These are phyloP conservation scores for Colletotrichum somersetense DNA, from an alignment of 2,329 filamentous ascomycete species.

Conservation along the genomic window DNA sequence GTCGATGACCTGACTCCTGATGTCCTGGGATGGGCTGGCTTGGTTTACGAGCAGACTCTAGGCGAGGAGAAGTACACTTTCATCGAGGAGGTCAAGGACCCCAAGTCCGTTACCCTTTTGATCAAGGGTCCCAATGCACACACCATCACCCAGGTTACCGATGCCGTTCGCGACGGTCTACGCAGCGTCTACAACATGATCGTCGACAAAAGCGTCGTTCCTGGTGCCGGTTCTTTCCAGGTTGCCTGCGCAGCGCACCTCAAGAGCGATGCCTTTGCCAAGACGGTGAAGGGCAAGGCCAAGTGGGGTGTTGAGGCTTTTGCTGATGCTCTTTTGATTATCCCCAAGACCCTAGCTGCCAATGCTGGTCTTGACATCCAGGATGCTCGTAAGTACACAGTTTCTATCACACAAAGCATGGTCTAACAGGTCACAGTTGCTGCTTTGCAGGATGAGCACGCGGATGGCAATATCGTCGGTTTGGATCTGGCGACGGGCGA, in stretches of 20 bases:
- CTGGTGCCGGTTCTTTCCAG: slow-evolving; percentile 95
- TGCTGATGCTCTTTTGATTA: slow-evolving; percentile 92
- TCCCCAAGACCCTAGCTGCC: slow-evolving; percentile 96
- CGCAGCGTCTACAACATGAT: slow-evolving; percentile 99
- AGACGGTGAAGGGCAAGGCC: slow-evolving; percentile 96
- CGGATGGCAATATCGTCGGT: slow-evolving; percentile 87
- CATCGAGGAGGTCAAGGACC: slow-evolving; percentile 97
- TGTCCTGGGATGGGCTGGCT: slow-evolving; percentile 92
- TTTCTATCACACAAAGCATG: not conserved
- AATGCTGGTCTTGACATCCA: slow-evolving; percentile 98
- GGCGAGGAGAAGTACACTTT: slow-evolving; percentile 99
- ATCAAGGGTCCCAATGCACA: slow-evolving; percentile 99
- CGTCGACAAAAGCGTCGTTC: slow-evolving; percentile 95
- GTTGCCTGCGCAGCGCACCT: slow-evolving; percentile 91
- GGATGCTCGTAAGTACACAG: slow-evolving; percentile 80
- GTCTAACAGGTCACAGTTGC: slow-evolving; percentile 70
- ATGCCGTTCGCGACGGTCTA: slow-evolving; percentile 94
- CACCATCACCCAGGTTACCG: slow-evolving; percentile 96
- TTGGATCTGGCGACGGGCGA: slow-evolving; percentile 88
- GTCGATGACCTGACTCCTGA: slow-evolving; percentile 92
- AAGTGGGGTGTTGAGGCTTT: slow-evolving; percentile 97
- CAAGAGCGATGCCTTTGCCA: slow-evolving; percentile 86
- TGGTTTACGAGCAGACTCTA: slow-evolving; percentile 96
- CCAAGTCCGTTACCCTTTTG: slow-evolving; percentile 95
- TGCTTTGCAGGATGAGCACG: slow-evolving; percentile 85